phyloP scores from a whole-genome alignment of 2,329 filamentous ascomycete genomes.

The Pseudodiploospora longispora region DNA sequence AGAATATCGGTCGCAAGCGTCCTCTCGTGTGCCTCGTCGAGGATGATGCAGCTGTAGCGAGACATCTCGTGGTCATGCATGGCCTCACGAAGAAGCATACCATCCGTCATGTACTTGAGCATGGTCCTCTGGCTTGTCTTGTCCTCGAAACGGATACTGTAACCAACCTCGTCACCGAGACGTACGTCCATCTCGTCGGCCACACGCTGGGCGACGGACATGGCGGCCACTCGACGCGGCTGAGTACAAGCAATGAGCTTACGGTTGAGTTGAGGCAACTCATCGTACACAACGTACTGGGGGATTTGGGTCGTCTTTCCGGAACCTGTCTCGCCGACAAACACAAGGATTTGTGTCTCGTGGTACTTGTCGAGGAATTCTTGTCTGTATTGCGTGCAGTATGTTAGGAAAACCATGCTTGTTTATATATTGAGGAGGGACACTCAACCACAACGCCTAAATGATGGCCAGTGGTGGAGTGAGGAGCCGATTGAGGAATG shows the following conservation, averaged over 20 bases:
- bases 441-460: no score
- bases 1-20: conserved; percentile 95
- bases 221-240: conserved; percentile 92
- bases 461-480: neutral
- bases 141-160: conserved; percentile 98
- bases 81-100: conserved; percentile 93
- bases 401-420: neutral
- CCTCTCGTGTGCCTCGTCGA: conserved; percentile 96
- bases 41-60: conserved; percentile 94
- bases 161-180: conserved; percentile 90
- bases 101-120: conserved; percentile 99
- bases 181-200: conserved; percentile 92
- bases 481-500: neutral
- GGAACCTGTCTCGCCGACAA: conserved; percentile 97
- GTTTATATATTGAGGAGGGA: no score
- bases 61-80: conserved; percentile 91
- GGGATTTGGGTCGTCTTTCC: conserved; percentile 99
- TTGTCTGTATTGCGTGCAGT: conserved; percentile 42
- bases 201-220: conserved; percentile 97
- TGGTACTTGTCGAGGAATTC: conserved; percentile 95
- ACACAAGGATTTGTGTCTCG: conserved; percentile 89
- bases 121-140: conserved; percentile 81
- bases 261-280: conserved; percentile 74
- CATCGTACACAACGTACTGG: conserved; percentile 95
- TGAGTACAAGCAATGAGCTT: conserved; percentile 97